Conservation (phyloP, 2,329 filamentous ascomycete genomes). For the Pezizomycotina sp. region DNA sequence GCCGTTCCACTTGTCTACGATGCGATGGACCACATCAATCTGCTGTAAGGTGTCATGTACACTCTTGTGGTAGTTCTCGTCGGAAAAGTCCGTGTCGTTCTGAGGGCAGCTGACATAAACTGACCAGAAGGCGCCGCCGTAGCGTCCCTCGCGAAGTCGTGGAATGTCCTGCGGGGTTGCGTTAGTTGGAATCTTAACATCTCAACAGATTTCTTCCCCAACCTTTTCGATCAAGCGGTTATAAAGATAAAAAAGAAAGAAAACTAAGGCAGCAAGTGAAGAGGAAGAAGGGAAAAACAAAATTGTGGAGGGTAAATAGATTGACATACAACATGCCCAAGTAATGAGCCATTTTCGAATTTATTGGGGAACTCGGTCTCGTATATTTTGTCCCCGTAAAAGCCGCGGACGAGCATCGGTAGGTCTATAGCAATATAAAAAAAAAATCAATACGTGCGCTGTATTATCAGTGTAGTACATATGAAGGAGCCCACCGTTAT, state of each 20-base stretch:
- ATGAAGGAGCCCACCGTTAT: too few species aligned
- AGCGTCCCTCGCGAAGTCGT: conserved; percentile 51
- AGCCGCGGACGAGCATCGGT: conserved; percentile 49
- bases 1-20: conserved; percentile 46
- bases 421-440: too few species aligned
- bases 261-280: too few species aligned
- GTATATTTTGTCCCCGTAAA: conserved; percentile 65
- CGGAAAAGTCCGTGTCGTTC: conserved; percentile 55
- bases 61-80: conserved; percentile 31
- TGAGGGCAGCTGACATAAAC: conserved; percentile 63
- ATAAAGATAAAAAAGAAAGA: too few species aligned
- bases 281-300: too few species aligned
- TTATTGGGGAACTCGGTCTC: conserved; percentile 51
- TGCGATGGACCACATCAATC: conserved; percentile 53
- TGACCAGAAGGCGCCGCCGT: conserved; percentile 86
- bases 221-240: too few species aligned
- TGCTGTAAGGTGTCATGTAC: conserved; percentile 55
- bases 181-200: too few species aligned
- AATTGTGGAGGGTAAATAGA: too few species aligned
- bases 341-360: conserved; percentile 54
- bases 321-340: conserved; percentile 54
- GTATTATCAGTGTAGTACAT: too few species aligned
- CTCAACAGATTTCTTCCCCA: too few species aligned
- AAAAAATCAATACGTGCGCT: too few species aligned
- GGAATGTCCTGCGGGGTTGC: too few species aligned